Base-by-base conservation (phyloP, 2,329 filamentous ascomycete species). In the Pleomassaria siparia region DNA sequence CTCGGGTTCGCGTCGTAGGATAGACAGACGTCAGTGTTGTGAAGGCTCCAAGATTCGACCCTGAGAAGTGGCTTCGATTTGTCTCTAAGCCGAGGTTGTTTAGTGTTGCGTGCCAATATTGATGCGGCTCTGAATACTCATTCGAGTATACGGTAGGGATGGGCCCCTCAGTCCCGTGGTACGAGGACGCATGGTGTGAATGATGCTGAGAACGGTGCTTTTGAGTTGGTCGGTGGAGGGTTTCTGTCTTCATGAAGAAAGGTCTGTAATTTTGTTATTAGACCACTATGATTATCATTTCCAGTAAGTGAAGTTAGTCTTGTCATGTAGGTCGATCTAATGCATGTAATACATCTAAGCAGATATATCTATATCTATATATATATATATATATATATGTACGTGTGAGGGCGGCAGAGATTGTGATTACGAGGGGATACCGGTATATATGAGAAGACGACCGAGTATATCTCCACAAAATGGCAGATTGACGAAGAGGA, bases 221-320 rank as follows among this genome's bases (percentile, higher is more conserved):
- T 4, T 44, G 24, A 30, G 50, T 59, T 16, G 67, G 62, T 32
- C 57, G 53, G 15, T 63, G 53, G 21, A 71, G 80, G 0, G 68
- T 72, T 56, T 81, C 78, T 2, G 73, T 74, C 48, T 71, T 77
- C 47, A 76, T 77, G 60, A 80, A 80, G 54, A 72, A 80, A 0
- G 76, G 77, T 21, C 76, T 80, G 83, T 67, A 69, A 80, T 84
- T 86, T 40, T 79, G 64, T 66, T 80, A 83, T 13, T n/a, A 29
- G 41, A 35, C 35, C 25, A 18, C 36, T 15, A 18, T 40, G 9
- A 13, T 12, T 25, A 16, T 22, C 8, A 22, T 13, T n/a, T 15
- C 35, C 29, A 13, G 29, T 16, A 36, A 44, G 22, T 36, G n/a
- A n/a, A n/a, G n/a, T n/a, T n/a, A n/a, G n/a, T n/a, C n/a, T n/a